Evolutionary conservation across 1,284 basidiomycete genomes (phyloP).

Genomic region (Trichosporon inkin): DNA sequence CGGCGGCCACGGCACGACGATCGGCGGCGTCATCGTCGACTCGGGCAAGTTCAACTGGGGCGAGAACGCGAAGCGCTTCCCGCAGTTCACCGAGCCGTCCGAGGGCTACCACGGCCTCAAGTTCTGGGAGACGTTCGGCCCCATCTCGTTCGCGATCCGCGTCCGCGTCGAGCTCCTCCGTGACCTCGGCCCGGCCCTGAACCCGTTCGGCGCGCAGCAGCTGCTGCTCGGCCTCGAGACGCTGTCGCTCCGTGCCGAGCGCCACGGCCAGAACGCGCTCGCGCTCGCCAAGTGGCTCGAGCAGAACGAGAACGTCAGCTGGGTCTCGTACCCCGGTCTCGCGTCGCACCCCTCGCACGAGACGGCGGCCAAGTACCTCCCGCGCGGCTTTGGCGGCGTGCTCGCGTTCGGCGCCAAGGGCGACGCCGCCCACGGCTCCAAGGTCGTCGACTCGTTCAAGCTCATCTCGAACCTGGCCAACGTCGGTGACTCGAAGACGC

Average conservation of each 20-base stretch:
- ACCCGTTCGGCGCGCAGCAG: slow-evolving; percentile 77
- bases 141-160: slow-evolving; percentile 51
- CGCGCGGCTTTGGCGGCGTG: slow-evolving; percentile 66
- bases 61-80: slow-evolving; percentile 76
- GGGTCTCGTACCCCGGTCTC: slow-evolving; percentile 80
- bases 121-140: slow-evolving; percentile 70
- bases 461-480: slow-evolving; percentile 73
- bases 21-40: slow-evolving; percentile 77
- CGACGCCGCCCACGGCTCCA: slow-evolving; percentile 59
- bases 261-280: slow-evolving; percentile 26
- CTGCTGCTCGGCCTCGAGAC: slow-evolving; percentile 85
- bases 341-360: slow-evolving; percentile 61
- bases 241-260: slow-evolving; percentile 63
- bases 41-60: slow-evolving; percentile 84
- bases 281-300: slow-evolving; percentile 60
- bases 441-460: slow-evolving; percentile 68
- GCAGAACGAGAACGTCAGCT: slow-evolving; percentile 56
- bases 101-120: slow-evolving; percentile 79
- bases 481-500: slow-evolving; percentile 72
- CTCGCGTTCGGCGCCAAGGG: slow-evolving; percentile 78
- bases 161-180: slow-evolving; percentile 57
- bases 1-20: slow-evolving; percentile 82
- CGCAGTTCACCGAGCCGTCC: slow-evolving; percentile 58
- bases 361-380: slow-evolving; percentile 60
- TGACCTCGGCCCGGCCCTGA: slow-evolving; percentile 69